phyloP scores from a whole-genome alignment of 495 filamentous ascomycete species.

The Articulospora tetracladia region DNA sequence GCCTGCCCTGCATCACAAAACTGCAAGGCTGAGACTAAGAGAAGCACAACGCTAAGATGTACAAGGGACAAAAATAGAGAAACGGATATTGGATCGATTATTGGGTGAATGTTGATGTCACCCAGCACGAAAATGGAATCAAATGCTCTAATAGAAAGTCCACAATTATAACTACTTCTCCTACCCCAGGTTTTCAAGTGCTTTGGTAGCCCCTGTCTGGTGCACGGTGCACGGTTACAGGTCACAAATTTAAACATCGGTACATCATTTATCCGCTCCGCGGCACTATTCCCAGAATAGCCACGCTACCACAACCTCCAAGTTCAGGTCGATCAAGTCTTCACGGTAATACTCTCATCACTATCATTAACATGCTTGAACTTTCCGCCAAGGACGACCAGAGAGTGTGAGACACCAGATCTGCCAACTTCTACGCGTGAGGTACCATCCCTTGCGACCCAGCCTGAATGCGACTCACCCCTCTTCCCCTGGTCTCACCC shows the following conservation, averaged over 20 bases:
- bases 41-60: no score
- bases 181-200: not conserved
- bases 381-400: not conserved
- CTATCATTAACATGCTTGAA: not conserved
- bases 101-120: no score
- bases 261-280: not conserved
- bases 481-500: conserved; percentile 6
- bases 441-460: not conserved
- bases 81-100: no score
- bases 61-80: no score
- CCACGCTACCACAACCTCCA: not conserved
- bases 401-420: not conserved
- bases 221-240: not conserved
- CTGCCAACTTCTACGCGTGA: conserved; percentile 9
- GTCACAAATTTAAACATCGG: not conserved
- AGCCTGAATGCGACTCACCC: conserved; percentile 16
- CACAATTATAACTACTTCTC: no score
- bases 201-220: not conserved
- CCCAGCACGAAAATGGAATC: no score
- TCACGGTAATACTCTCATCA: not conserved
- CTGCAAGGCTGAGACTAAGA: no score
- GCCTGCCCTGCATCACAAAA: no score
- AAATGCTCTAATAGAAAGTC: no score
- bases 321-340: not conserved
- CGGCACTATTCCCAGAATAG: not conserved